Conservation (phyloP, 192 early-diverging fungal species). For the Chytriomyces hyalinus region DNA sequence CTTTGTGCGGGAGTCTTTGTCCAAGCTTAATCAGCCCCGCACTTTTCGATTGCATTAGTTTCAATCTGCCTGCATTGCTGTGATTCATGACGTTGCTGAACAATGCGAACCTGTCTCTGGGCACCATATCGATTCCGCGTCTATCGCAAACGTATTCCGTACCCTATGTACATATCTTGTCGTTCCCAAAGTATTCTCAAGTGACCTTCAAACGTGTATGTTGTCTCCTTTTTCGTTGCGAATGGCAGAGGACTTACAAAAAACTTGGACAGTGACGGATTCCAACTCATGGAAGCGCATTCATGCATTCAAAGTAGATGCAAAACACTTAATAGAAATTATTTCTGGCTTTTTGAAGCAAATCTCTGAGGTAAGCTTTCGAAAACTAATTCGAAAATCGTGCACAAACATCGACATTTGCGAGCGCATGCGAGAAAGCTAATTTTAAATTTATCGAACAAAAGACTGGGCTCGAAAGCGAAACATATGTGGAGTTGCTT, state of each 20-base stretch:
- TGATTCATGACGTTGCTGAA: neutral
- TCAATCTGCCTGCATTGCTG: neutral
- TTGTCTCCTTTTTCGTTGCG: neutral
- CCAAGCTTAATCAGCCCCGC: neutral
- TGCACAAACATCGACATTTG: neutral
- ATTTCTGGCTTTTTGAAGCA: neutral
- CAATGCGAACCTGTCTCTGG: neutral
- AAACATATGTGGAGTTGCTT: neutral
- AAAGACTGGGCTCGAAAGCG: neutral
- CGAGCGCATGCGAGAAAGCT: too few species aligned
- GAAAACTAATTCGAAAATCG: too few species aligned
- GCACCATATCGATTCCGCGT: neutral
- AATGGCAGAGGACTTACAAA: neutral
- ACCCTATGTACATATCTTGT: neutral
- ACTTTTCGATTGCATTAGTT: neutral
- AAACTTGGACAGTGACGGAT: neutral
- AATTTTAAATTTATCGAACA: neutral
- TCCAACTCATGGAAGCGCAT: neutral
- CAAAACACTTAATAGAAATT: neutral
- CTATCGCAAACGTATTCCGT: neutral
- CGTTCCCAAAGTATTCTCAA: neutral
- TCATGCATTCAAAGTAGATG: neutral
- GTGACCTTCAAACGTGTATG: conserved; percentile 1
- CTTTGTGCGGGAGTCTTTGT: neutral
- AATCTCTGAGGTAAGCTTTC: neutral